Percentiles rank a stretch among this genome's conserved stretches.
These are phyloP conservation scores for Geranomyces variabilis DNA, from an alignment of 192 early-diverging fungal genomes.

Conservation along the genomic window DNA sequence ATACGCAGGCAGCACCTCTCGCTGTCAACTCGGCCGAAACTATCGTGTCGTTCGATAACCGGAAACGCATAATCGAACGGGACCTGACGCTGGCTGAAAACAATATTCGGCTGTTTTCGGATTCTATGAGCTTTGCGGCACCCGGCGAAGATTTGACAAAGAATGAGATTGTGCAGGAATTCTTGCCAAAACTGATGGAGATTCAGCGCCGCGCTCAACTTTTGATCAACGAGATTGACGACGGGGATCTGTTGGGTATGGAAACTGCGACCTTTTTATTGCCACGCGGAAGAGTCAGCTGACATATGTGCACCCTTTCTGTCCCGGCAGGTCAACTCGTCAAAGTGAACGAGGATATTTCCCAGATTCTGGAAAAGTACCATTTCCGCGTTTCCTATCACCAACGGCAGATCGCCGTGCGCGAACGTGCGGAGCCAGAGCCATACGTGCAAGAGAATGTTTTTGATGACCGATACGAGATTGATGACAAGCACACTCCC, in stretches of 20 bases:
- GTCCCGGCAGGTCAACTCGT: background rate
- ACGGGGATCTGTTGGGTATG: conserved; percentile 5
- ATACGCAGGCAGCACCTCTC: too few relatives aligned
- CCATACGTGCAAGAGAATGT: too few relatives aligned
- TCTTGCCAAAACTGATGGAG: background rate
- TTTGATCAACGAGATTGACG: conserved; percentile 1
- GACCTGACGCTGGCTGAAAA: background rate
- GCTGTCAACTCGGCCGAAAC: too few relatives aligned
- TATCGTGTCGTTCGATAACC: background rate
- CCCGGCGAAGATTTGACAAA: conserved; percentile 2
- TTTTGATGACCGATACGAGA: too few relatives aligned
- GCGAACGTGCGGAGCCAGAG: background rate
- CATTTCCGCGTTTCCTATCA: background rate
- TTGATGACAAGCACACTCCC: too few relatives aligned
- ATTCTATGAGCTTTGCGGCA: background rate
- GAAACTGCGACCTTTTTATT: too few relatives aligned
- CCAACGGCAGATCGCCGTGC: background rate
- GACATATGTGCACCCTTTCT: too few relatives aligned
- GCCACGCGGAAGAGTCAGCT: too few relatives aligned
- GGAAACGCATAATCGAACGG: background rate
- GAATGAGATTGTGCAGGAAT: conserved; percentile 1
- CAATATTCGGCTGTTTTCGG: background rate
- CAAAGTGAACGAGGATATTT: background rate
- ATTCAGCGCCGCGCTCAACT: background rate
- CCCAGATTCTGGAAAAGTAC: conserved; percentile 1